Base-by-base conservation (phyloP, 176 grass and related monocot genomes). In the Musa acuminata region DNA sequence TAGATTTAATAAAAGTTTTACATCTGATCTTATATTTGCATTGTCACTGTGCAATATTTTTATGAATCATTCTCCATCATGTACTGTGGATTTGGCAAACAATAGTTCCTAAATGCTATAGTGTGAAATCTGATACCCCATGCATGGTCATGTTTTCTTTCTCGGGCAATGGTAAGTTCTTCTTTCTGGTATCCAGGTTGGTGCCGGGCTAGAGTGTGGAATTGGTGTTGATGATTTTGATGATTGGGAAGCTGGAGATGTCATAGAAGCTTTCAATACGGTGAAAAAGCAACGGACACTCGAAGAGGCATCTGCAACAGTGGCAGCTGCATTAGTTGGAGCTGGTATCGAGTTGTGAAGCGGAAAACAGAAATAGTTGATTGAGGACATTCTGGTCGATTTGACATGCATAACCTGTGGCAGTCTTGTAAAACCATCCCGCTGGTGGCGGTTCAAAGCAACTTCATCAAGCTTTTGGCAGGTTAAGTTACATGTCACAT, bases 231-330 rank as follows among this genome's bases (percentile, higher is more conserved):
- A 91, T 74, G 87, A 85, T 66, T 97, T 91, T 14, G 81, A 97
- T 14, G 87, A 91, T 19, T 97, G 94, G 94, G 85, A 83, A 59
- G 81, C 82, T 74, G 90, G 90, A 66, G 90, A 97, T 79, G 54
- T 82, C 14, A 75, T 97, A 48, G 86, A 91, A 82, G 85, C 90
- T 77, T 97, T 97, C 77, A 90, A 84, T 75, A 83, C 77, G 1
- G 83, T 93, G 53, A 97, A 85, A 54, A 97, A 97, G 82, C 77
- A 89, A 71, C 84, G 94, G 75, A 97, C 94, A 51, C 87, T 97
- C 0, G 94, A 97, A 82, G 94, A 97, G 71, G 94, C 94, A 55
- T 97, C 94, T 54, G 94, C 87, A 9, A 81, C 80, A 0, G 80
- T 97, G 25, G 84, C 88, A 73, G 85, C 94, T 49, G 94, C 87